phyloP scores from a whole-genome alignment of 179 eudicot genomes.

The Amaranthus tricolor region DNA sequence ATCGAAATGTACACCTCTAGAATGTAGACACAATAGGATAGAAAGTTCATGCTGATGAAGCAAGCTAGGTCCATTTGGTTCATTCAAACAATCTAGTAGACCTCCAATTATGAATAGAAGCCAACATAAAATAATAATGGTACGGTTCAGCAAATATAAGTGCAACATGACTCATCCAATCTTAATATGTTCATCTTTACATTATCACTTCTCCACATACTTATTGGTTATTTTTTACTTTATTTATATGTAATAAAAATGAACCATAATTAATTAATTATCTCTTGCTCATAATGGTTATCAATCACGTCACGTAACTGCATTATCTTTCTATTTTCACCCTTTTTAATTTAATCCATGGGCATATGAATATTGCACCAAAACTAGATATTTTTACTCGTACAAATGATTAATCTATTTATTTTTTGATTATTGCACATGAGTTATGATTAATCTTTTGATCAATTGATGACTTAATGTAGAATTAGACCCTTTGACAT shows the following conservation, averaged over 20 bases:
- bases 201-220: background rate
- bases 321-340: background rate
- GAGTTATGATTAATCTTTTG: too few relatives aligned
- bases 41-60: background rate
- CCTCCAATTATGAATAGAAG: background rate
- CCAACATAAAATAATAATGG: background rate
- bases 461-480: too few relatives aligned
- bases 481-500: too few relatives aligned
- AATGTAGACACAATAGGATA: too few relatives aligned
- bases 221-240: background rate
- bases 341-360: background rate
- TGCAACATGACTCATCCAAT: background rate
- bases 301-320: slow-evolving; percentile 1
- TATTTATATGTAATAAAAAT: background rate
- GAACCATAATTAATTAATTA: background rate
- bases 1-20: too few relatives aligned
- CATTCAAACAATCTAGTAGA: background rate
- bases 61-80: background rate
- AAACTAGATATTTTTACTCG: too few relatives aligned
- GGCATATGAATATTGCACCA: background rate
- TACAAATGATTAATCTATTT: too few relatives aligned
- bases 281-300: background rate
- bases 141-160: slow-evolving; percentile 5
- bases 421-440: too few relatives aligned
- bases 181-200: background rate